Evolutionary conservation across 441 rosid genomes (phyloP).

Genomic region (Pelargonium fulgidum): DNA sequence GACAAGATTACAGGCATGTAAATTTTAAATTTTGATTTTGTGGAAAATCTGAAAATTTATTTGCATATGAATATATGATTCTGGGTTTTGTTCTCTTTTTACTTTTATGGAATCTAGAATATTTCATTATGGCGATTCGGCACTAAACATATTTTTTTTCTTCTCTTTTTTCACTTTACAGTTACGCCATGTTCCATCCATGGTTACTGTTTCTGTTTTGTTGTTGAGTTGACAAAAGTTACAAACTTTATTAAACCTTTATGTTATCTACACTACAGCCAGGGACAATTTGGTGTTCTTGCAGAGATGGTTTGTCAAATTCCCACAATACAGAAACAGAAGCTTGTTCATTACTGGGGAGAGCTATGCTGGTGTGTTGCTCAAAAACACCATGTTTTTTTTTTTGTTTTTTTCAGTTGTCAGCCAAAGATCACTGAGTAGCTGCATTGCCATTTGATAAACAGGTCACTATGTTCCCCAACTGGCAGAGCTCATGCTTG

Average conservation of each 20-base stretch:
- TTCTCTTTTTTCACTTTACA: conserved; percentile 26
- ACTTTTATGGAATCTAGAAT: conserved; percentile 16
- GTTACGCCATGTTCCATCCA: conserved; percentile 21
- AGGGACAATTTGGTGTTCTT: conserved; percentile 88
- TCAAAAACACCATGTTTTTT: background rate
- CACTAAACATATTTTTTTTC: conserved; percentile 4
- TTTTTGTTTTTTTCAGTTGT: background rate
- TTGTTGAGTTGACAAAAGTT: conserved; percentile 37
- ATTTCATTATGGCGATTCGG: conserved; percentile 22
- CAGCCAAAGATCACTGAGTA: conserved; percentile 5
- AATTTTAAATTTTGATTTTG: conserved; percentile 31
- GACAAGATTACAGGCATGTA: conserved; percentile 76
- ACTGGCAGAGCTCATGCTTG: conserved; percentile 73
- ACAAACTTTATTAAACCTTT: conserved; percentile 23
- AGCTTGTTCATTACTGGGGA: conserved; percentile 86
- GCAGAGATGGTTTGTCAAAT: conserved; percentile 80
- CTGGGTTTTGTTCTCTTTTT: conserved; percentile 1
- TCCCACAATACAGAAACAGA: conserved; percentile 84
- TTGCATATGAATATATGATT: too few species aligned
- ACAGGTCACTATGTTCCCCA: conserved; percentile 94
- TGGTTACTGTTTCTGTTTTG: conserved; percentile 29
- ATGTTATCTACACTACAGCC: conserved; percentile 44
- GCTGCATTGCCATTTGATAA: background rate
- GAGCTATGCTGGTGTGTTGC: conserved; percentile 82
- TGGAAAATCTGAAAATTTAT: too few species aligned